Evolutionary conservation across 176 grass and related monocot genomes (phyloP), one percentile per base, ranked within the genome.

Genomic region (Ananas comosus): DNA sequence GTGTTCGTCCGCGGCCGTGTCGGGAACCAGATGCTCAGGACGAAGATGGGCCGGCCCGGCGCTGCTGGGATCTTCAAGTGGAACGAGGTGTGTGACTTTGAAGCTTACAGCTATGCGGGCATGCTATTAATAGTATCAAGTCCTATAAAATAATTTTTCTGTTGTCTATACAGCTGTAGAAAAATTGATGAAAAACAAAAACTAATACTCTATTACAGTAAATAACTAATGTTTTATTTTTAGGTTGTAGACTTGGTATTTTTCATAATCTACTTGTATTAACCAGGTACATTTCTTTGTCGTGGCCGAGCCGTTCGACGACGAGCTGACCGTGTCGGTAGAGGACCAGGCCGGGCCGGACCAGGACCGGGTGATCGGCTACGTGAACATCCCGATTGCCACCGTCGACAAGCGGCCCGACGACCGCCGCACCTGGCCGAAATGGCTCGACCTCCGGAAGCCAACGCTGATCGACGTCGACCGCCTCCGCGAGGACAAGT

Each of bases 281-380:
- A 90, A 90, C 11, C 89, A 99, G 10, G 89, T 93, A 63, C 51
- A 90, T 69, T 89, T 99, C 84, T 77, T 99, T 58, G 89, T 99
- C 0, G 89, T 80, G 4, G 89, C 89, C 16, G 94, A 99, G 80
- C 94, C 94, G 13, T 93, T 99, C 42, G 94, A 99, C 49, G 94
- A 99, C 8, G 76, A 83, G 52, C 68, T 99, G 69, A 52, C 81
- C 50, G 79, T 99, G 76, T 69, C 78, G 42, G 21, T 93, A 12
- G 94, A 88, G 65, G 87, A 99, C 52, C 94, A 82, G 59, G 74
- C 83, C 51, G 82, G 69, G 12, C 74, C 56, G 13, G 85, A 81
- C 77, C 92, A 99, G 64, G 89, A 99, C 2, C 84, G 93, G 72
- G 72, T 82, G 78, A 77, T 99, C 48, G 81, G 87, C 52, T 75